Percentiles rank a stretch among this genome's conserved stretches.
Conservation (phyloP, 1,284 basidiomycete genomes). For the Leccinum fuscescens region DNA sequence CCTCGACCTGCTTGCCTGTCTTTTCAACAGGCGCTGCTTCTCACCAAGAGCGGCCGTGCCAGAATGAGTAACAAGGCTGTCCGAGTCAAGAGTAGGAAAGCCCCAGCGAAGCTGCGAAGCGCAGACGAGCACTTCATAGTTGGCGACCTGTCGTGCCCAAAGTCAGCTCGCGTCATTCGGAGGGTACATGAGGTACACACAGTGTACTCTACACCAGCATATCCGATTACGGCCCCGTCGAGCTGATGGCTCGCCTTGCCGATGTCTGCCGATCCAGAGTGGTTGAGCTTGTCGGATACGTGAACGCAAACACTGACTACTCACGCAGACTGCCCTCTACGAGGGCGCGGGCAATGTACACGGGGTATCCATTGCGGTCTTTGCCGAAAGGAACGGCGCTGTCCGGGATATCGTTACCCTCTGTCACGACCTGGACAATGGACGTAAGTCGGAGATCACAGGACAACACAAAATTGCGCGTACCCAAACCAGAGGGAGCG, state of each 20-base stretch:
- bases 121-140: conserved; percentile 29
- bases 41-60: conserved; percentile 34
- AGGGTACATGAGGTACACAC: conserved; percentile 12
- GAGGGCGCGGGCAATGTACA: conserved; percentile 23
- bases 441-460: background rate
- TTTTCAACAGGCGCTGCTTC: conserved; percentile 19
- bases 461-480: background rate
- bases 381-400: conserved; percentile 34
- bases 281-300: background rate
- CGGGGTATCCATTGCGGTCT: conserved; percentile 29
- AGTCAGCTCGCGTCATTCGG: background rate
- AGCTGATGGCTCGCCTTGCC: conserved; percentile 30
- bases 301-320: background rate
- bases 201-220: conserved; percentile 28
- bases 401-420: conserved; percentile 30
- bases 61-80: conserved; percentile 16
- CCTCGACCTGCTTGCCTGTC: background rate
- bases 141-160: conserved; percentile 9
- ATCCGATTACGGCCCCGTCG: conserved; percentile 29
- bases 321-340: conserved; percentile 24
- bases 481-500: conserved; percentile 34
- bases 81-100: conserved; percentile 15
- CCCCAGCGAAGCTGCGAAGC: conserved; percentile 35
- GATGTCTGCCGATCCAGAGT: conserved; percentile 20
- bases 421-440: conserved; percentile 8